A percentile compares a stretch with the other conserved stretches of the same genome.
Conservation (phyloP, 768 basidiomycete species). For the Cantharellus anzutake region DNA sequence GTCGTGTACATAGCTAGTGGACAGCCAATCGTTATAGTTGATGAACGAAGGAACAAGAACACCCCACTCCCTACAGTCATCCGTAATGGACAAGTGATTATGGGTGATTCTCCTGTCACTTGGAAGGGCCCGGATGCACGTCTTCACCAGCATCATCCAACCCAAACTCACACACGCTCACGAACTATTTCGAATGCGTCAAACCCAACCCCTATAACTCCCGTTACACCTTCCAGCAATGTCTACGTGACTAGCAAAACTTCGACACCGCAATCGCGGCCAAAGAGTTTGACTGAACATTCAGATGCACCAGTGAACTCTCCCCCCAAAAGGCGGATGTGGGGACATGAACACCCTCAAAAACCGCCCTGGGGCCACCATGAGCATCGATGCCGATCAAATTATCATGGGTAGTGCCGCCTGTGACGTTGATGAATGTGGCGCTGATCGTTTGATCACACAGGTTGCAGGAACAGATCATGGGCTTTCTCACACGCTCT, state of each 20-base stretch:
- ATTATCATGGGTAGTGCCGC: background rate
- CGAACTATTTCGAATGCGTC: background rate
- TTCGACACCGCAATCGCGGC: background rate
- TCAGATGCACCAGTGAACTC: background rate
- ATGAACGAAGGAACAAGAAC: background rate
- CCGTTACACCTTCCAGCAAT: background rate
- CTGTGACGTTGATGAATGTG: background rate
- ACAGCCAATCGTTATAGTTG: background rate
- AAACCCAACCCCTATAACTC: background rate
- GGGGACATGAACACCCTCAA: background rate
- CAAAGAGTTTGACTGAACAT: background rate
- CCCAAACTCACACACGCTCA: too few relatives aligned
- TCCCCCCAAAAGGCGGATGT: background rate
- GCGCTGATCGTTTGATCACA: background rate
- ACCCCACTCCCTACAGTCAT: background rate
- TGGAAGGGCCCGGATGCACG: too few relatives aligned
- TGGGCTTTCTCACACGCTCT: background rate
- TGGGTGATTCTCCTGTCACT: background rate
- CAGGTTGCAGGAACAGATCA: background rate
- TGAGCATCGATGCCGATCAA: background rate
- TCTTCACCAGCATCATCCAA: too few relatives aligned
- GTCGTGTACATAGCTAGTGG: background rate
- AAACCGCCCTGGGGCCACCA: background rate
- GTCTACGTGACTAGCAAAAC: background rate
- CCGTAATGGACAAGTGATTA: background rate